Evolutionary conservation across 2,329 filamentous ascomycete genomes (phyloP).

Genomic region (Aspergillus pseudoglaucus): DNA sequence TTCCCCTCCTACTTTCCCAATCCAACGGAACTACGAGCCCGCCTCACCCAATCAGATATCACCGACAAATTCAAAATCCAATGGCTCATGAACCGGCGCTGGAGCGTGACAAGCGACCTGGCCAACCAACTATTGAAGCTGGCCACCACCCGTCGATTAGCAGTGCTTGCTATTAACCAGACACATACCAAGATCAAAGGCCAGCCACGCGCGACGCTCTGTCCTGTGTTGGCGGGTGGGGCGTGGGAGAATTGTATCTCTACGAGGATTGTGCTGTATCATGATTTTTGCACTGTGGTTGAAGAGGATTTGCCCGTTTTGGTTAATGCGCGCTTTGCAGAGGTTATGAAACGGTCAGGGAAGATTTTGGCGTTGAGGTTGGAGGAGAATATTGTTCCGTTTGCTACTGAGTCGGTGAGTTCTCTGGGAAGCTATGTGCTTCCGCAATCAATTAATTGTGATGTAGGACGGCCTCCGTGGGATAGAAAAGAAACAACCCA

Average conservation of each 20-base stretch:
- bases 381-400: conserved; percentile 31
- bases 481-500: conserved; percentile 4
- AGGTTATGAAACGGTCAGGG: conserved; percentile 60
- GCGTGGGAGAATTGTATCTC: conserved; percentile 76
- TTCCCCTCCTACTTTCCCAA: conserved; percentile 72
- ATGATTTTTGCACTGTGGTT: conserved; percentile 55
- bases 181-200: conserved; percentile 74
- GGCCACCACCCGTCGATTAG: conserved; percentile 64
- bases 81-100: conserved; percentile 34
- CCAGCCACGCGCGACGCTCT: conserved; percentile 58
- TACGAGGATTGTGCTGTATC: conserved; percentile 68
- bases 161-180: conserved; percentile 70
- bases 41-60: conserved; percentile 23
- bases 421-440: neutral
- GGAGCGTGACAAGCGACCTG: conserved; percentile 62
- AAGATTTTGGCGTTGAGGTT: conserved; percentile 28
- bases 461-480: conserved; percentile 11
- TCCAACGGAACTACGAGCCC: conserved; percentile 32
- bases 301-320: conserved; percentile 30
- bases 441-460: neutral
- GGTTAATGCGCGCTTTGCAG: conserved; percentile 52
- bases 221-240: conserved; percentile 65
- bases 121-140: conserved; percentile 58
- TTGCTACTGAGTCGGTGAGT: conserved; percentile 34
- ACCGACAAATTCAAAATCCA: conserved; percentile 36